phyloP scores from a whole-genome alignment of 2,329 filamentous ascomycete species.

The Simplicillium sp. region DNA sequence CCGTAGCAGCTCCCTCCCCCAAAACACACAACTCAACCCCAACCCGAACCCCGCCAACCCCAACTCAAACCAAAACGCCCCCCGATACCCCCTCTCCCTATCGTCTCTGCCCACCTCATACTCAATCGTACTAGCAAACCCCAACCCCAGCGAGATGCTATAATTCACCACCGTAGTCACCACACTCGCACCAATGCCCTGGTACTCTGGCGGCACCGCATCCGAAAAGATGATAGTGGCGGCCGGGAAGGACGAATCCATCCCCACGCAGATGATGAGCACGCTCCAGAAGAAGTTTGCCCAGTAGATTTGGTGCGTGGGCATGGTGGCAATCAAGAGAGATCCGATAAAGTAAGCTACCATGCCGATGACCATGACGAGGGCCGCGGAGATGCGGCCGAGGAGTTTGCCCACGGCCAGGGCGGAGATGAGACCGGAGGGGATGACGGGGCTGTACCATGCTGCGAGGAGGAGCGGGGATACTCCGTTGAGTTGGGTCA shows the following conservation, averaged over 20 bases:
- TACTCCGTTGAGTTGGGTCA: conserved; percentile 23
- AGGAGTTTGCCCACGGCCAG: conserved; percentile 32
- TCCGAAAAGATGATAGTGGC: conserved; percentile 52
- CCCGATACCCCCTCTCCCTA: conserved; percentile 23
- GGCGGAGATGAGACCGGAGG: conserved; percentile 34
- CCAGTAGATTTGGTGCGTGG: conserved; percentile 53
- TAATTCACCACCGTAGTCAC: conserved; percentile 62
- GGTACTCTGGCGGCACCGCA: conserved; percentile 31
- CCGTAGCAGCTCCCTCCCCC: conserved; percentile 1
- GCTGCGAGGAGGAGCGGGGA: conserved; percentile 33
- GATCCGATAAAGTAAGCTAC: conserved; percentile 32
- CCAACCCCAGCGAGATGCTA: conserved; percentile 54
- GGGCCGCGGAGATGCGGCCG: conserved; percentile 22
- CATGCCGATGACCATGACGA: conserved; percentile 35
- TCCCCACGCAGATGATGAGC: conserved; percentile 50
- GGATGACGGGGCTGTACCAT: conserved; percentile 32
- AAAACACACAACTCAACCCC: neutral
- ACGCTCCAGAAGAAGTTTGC: conserved; percentile 49
- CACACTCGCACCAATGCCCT: conserved; percentile 39
- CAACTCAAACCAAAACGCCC: conserved; percentile 30
- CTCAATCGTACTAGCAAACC: conserved; percentile 57
- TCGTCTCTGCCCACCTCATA: conserved; percentile 20
- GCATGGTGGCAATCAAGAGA: conserved; percentile 34
- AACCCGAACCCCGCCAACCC: conserved; percentile 19
- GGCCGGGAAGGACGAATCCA: conserved; percentile 59